Conservation (phyloP, 768 basidiomycete species). For the Termitomyces sp. region DNA sequence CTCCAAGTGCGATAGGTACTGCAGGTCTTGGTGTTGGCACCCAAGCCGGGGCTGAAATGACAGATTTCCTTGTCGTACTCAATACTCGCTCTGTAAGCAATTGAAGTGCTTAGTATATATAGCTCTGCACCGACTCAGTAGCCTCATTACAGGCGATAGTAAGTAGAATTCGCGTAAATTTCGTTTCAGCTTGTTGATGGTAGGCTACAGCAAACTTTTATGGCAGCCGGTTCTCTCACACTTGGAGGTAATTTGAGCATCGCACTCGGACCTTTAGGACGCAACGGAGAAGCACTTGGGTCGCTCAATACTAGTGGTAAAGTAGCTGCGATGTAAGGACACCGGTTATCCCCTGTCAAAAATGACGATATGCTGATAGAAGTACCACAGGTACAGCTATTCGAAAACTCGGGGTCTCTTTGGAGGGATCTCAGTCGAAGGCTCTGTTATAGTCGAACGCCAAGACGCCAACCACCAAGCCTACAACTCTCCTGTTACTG, state of each 20-base stretch:
- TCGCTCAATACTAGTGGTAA: slow-evolving; percentile 80
- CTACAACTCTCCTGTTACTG: slow-evolving; percentile 69
- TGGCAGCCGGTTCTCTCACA: slow-evolving; percentile 89
- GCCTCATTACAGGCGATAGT: slow-evolving; percentile 51
- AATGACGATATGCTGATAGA: neutral
- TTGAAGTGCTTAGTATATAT: slow-evolving; percentile 1
- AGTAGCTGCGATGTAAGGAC: slow-evolving; percentile 79
- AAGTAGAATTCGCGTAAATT: slow-evolving; percentile 22
- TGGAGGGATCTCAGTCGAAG: slow-evolving; percentile 85
- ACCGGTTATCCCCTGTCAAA: neutral
- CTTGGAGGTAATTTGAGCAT: slow-evolving; percentile 89
- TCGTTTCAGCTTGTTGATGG: neutral
- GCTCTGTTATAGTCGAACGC: slow-evolving; percentile 88
- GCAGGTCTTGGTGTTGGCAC: slow-evolving; percentile 88
- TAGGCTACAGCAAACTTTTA: slow-evolving; percentile 67
- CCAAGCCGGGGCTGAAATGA: slow-evolving; percentile 81
- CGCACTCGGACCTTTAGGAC: slow-evolving; percentile 87
- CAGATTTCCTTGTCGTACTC: slow-evolving; percentile 86
- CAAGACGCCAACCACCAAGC: slow-evolving; percentile 89
- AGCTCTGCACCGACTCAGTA: neutral
- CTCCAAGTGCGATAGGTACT: slow-evolving; percentile 92
- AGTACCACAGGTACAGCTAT: slow-evolving; percentile 68
- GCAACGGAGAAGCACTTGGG: slow-evolving; percentile 91
- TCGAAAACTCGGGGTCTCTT: slow-evolving; percentile 92
- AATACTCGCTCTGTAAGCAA: slow-evolving; percentile 70